A percentile compares a stretch with the other conserved stretches of the same genome.
phyloP scores from a whole-genome alignment of 345 rosid genomes.

The Populus davidiana region DNA sequence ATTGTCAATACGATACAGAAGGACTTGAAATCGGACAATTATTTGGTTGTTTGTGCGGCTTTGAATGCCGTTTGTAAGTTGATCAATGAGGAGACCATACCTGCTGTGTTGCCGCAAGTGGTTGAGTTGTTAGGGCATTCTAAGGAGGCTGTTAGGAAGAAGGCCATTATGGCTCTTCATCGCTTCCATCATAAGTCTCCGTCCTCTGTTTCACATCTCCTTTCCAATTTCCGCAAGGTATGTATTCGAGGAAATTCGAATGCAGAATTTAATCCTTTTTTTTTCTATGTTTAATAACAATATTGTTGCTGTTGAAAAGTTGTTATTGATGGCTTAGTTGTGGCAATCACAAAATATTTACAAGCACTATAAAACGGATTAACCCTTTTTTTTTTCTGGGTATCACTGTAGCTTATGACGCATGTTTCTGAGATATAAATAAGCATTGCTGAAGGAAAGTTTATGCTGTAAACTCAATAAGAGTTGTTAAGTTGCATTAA shows the following conservation, averaged over 20 bases:
- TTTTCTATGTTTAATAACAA: background rate
- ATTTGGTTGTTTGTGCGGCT: conserved; percentile 80
- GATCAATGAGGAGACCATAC: conserved; percentile 97
- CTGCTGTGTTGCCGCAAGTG: conserved; percentile 91
- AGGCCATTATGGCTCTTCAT: conserved; percentile 97
- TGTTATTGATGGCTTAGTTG: too few relatives aligned
- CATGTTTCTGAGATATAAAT: too few relatives aligned
- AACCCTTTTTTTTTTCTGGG: too few relatives aligned
- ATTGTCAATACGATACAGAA: conserved; percentile 96
- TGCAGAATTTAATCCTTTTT: too few relatives aligned
- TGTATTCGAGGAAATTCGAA: background rate
- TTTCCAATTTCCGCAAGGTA: conserved; percentile 88
- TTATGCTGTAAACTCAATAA: too few relatives aligned
- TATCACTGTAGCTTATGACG: too few relatives aligned
- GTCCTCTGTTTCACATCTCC: conserved; percentile 77
- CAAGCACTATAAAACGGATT: too few relatives aligned
- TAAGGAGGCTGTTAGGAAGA: conserved; percentile 94
- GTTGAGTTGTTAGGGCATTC: conserved; percentile 74
- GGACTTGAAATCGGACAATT: conserved; percentile 91
- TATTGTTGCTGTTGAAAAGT: background rate
- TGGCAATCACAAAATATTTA: too few relatives aligned
- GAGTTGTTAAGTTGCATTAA: too few relatives aligned
- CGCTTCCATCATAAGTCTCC: conserved; percentile 88
- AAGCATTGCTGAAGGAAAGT: too few relatives aligned
- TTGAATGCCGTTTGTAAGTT: conserved; percentile 82